These are phyloP conservation scores for Backusella parvicylindrica DNA, from an alignment of 192 early-diverging fungal species.

Conservation along the genomic window DNA sequence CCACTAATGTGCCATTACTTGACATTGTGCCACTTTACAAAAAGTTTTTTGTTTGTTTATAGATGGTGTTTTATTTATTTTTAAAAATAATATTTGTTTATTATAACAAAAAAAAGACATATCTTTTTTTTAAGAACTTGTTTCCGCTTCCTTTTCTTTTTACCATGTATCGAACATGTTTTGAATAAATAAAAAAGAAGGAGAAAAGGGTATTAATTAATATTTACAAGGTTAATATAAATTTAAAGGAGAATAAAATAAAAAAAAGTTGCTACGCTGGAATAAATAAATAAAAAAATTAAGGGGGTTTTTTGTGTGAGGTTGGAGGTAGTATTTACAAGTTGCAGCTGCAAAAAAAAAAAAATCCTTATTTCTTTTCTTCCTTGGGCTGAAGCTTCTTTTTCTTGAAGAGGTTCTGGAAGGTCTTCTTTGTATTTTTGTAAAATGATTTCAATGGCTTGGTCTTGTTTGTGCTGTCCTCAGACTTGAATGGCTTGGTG, in stretches of 20 bases:
- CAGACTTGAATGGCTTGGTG: not conserved
- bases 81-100: not conserved
- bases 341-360: not conserved
- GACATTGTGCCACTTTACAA: not conserved
- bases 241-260: not conserved
- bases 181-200: not conserved
- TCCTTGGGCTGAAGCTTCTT: not conserved
- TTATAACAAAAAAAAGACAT: not conserved
- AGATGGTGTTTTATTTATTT: not conserved
- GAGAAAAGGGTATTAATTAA: constrained; percentile 5
- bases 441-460: not conserved
- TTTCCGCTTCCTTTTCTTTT: not conserved
- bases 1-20: not conserved
- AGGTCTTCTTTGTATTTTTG: not conserved
- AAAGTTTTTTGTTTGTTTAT: not conserved
- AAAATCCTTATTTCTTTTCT: not conserved
- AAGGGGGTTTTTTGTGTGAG: not conserved
- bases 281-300: not conserved
- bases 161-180: not conserved
- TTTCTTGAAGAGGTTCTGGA: not conserved
- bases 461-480: not conserved
- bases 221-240: not conserved
- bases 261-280: constrained; percentile 6
- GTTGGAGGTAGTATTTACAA: not conserved
- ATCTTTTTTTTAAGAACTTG: not conserved